Evolutionary conservation across 2,329 filamentous ascomycete genomes (phyloP).

Genomic region (Beauveria varroae): DNA sequence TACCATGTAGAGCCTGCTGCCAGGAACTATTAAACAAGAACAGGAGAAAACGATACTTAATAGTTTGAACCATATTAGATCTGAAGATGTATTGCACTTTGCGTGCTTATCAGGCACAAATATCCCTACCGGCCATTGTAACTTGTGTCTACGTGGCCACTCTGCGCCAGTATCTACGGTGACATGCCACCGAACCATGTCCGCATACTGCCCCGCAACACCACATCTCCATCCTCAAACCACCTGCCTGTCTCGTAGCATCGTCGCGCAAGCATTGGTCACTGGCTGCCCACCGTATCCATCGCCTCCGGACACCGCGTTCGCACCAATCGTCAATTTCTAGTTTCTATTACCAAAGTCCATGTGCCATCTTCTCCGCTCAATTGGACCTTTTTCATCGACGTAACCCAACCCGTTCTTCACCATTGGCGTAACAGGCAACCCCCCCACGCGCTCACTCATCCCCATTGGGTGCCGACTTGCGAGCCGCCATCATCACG

Average conservation of each 20-base stretch:
- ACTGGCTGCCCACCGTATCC: background rate
- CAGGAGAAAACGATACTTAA: background rate
- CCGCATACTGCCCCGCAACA: background rate
- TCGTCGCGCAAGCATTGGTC: background rate
- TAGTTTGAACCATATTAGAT: too few relatives aligned
- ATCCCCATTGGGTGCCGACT: background rate
- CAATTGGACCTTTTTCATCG: background rate
- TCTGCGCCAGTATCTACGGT: too few relatives aligned
- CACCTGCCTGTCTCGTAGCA: constrained; percentile 3
- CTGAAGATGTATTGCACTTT: too few relatives aligned
- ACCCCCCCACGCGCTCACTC: background rate
- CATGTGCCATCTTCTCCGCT: background rate
- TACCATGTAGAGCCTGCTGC: background rate
- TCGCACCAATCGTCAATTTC: background rate
- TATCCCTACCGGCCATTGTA: background rate
- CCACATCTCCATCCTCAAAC: background rate
- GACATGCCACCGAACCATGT: background rate
- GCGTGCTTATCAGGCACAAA: background rate
- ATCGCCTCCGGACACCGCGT: background rate
- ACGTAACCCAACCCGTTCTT: background rate
- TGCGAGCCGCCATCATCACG: background rate
- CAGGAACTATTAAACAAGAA: background rate
- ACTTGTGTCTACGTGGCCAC: too few relatives aligned
- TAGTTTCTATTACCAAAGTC: constrained; percentile 9
- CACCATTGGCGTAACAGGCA: background rate